Base-by-base conservation (phyloP, 768 basidiomycete species). In the Boletus speciosus region DNA sequence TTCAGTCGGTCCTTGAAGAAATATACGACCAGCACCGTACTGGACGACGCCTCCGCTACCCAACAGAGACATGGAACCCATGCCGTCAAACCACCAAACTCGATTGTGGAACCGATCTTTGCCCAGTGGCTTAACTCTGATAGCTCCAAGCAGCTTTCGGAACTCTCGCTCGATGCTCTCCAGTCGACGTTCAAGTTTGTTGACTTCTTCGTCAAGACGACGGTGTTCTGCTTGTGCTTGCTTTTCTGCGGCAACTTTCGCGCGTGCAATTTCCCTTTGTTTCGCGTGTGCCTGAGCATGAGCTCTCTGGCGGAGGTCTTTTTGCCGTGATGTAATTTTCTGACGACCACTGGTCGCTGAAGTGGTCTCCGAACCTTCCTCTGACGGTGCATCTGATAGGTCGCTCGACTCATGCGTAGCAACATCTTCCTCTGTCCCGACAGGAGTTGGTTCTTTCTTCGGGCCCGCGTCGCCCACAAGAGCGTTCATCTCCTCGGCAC, bases 51-150 rank as follows among this genome's bases (percentile, higher is more conserved):
- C 90, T 15, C 90, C 90, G 58, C 83, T 85, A 38, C 85, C 87
- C 53, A 93, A 76, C 49, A 96, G 72, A 42, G 87, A 85, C 44
- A 85, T 86, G 6, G 86, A 85, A 7, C 96, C 96, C 79, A 94
- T 82, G 10, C 96, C 96, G 71, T 99, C 96, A 67, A 98, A 92
- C 96, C 96, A 99, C 96, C 96, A 99, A 55, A 97, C 78, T 32
- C 91, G 84, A 67, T 97, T 96, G 65, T 90, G 89, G 72, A 98
- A 99, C 49, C 97, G 81, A 67, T 99, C 97, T 58, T 82, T 81
- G 14, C 97, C 97, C 47, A 98, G 65, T 2, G 95, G 93, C 64
- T 93, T 89, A 21, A 91, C 86, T 49, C 97, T 81, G 46, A 94
- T 81, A 6, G 87, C 84, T 52, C 92, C 90, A 39, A 93, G 77